Base-by-base conservation (phyloP, 805 yeast species). In the Lipomyces chichibuensis region DNA sequence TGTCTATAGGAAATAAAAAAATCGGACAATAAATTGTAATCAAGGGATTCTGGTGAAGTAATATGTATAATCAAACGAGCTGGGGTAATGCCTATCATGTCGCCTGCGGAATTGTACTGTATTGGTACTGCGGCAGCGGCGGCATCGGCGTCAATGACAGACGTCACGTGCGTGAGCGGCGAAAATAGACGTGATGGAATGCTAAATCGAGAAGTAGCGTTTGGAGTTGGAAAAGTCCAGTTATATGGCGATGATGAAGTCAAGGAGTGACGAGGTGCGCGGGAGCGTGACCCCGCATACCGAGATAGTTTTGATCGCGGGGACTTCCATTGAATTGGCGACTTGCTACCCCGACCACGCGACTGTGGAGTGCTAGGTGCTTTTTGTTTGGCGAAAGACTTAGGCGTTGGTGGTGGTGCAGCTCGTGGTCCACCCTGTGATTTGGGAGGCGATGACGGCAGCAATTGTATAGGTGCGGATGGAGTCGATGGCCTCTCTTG, bases 1-100 rank as follows among this genome's bases (percentile, higher is more conserved):
- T 87, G 83, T 60, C 98, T 82, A 78, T 86, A 93, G 0, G 97
- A 88, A 60, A 94, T 82, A 76, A 94, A 91, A 76, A 95, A 92
- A 79, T 95, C 98, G 59, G 93, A 85, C 64, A 93, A 80, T 52
- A 89, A 82, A 69, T 87, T 85, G 76, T 94, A 94, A 76, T 92
- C 93, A 20, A 94, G 84, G 5, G 86, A 78, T 65, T 86, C 85
- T 4, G 95, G 93, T 11, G 91, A 85, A 1, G 97, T 88, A 59
- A 80, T 64, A 52, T 78, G 75, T 17, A 76, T 75, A 4, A 80
- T 71, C n/a, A 80, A 74, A 23, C 77, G 69, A 2, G 73, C 70
- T 25, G 74, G 69, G 5, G 77, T 69, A 37, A 74, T 78, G 54
- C 71, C 73, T 2, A 62, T 39, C 11, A 72, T 59, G n/a, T 59